Evolutionary conservation across 2,329 filamentous ascomycete species (phyloP).

Genomic region (Phaeomoniella chlamydospora): DNA sequence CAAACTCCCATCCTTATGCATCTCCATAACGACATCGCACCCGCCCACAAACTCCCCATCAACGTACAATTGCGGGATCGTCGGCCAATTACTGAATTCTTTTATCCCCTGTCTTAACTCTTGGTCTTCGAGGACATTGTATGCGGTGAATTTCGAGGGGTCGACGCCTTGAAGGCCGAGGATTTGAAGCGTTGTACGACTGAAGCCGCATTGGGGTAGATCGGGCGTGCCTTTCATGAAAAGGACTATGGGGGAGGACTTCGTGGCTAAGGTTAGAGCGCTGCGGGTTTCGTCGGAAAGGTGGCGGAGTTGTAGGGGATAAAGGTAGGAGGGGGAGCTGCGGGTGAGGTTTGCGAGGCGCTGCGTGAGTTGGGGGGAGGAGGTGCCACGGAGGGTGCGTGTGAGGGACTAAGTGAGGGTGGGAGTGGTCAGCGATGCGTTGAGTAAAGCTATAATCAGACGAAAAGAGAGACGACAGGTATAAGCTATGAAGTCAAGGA

Average conservation of each 20-base stretch:
- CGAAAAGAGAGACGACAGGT: too few species aligned
- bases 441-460: too few species aligned
- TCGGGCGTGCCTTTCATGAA: slow-evolving; percentile 99
- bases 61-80: slow-evolving; percentile 91
- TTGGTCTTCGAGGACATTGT: slow-evolving; percentile 88
- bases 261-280: slow-evolving; percentile 83
- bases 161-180: slow-evolving; percentile 89
- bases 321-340: not conserved
- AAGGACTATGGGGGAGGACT: slow-evolving; percentile 78
- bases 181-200: slow-evolving; percentile 86
- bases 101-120: slow-evolving; percentile 87
- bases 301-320: not conserved
- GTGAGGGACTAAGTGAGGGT: not conserved
- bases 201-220: slow-evolving; percentile 93
- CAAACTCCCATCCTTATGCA: slow-evolving; percentile 92
- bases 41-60: slow-evolving; percentile 93
- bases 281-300: slow-evolving; percentile 41
- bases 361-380: slow-evolving; percentile 3
- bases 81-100: slow-evolving; percentile 98
- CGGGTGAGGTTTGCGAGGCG: slow-evolving; percentile 1
- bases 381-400: slow-evolving; percentile 10
- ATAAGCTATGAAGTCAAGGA: too few species aligned
- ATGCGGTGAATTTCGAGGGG: slow-evolving; percentile 90
- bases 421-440: too few species aligned
- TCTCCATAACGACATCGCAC: slow-evolving; percentile 91